Evolutionary conservation across 768 basidiomycete species (phyloP).

Genomic region (Termitomyces sp.): DNA sequence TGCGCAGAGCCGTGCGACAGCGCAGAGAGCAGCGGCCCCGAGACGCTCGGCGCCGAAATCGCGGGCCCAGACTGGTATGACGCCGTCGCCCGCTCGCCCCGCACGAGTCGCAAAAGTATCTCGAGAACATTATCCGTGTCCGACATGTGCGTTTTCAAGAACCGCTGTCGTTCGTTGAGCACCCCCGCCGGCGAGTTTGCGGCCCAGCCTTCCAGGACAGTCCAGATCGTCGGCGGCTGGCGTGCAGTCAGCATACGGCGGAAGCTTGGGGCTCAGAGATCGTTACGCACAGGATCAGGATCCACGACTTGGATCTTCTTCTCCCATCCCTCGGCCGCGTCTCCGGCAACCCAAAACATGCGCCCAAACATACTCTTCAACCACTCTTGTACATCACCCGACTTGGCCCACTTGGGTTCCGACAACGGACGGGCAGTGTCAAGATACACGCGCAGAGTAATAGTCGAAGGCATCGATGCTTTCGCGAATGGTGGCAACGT

Average conservation of each 20-base stretch:
- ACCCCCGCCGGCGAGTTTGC: conserved; percentile 76
- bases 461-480: conserved; percentile 42
- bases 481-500: conserved; percentile 74
- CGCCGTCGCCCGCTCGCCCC: conserved; percentile 78
- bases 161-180: conserved; percentile 74
- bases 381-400: conserved; percentile 94
- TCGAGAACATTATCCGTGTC: conserved; percentile 88
- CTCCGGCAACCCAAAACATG: conserved; percentile 82
- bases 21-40: conserved; percentile 67
- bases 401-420: conserved; percentile 96
- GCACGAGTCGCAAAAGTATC: conserved; percentile 86
- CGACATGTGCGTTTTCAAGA: conserved; percentile 83
- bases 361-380: conserved; percentile 81
- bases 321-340: conserved; percentile 88
- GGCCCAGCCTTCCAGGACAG: conserved; percentile 87
- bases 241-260: conserved; percentile 2
- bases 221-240: conserved; percentile 89
- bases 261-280: no score
- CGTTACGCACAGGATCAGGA: conserved; percentile 81
- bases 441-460: conserved; percentile 71
- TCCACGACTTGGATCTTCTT: conserved; percentile 89
- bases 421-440: conserved; percentile 87
- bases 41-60: conserved; percentile 55
- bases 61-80: conserved; percentile 60
- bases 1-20: conserved; percentile 74